phyloP scores from a whole-genome alignment of 2,329 filamentous ascomycete species.

The Calonectria montana region DNA sequence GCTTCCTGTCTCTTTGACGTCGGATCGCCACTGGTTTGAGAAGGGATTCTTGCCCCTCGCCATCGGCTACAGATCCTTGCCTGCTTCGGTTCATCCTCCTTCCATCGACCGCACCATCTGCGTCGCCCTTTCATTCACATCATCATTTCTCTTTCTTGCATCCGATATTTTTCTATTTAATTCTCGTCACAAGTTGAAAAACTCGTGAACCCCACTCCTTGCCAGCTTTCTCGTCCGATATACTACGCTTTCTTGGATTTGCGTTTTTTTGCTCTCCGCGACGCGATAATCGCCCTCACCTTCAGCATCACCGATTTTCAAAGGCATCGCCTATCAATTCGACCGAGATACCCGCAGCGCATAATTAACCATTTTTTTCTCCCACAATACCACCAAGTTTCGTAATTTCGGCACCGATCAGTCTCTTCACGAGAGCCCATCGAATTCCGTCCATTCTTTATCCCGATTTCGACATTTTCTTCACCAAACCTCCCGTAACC shows the following conservation, averaged over 20 bases:
- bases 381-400: slow-evolving; percentile 28
- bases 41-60: slow-evolving; percentile 19
- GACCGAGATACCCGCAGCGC: slow-evolving; percentile 38
- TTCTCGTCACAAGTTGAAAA: slow-evolving; percentile 26
- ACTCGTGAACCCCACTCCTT: slow-evolving; percentile 33
- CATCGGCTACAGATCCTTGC: slow-evolving; percentile 19
- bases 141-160: slow-evolving; percentile 29
- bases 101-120: slow-evolving; percentile 28
- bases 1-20: slow-evolving; percentile 28
- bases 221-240: slow-evolving; percentile 29
- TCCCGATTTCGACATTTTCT: slow-evolving; percentile 23
- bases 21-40: slow-evolving; percentile 9
- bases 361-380: slow-evolving; percentile 37
- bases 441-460: slow-evolving; percentile 36
- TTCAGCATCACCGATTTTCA: slow-evolving; percentile 30
- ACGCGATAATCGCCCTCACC: slow-evolving; percentile 30
- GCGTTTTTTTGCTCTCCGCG: slow-evolving; percentile 32
- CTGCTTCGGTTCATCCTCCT: slow-evolving; percentile 21
- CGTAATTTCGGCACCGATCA: slow-evolving; percentile 36
- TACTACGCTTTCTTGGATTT: slow-evolving; percentile 42
- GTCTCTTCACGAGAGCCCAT: slow-evolving; percentile 30
- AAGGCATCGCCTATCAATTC: slow-evolving; percentile 33
- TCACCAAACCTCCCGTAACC: slow-evolving; percentile 24
- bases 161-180: slow-evolving; percentile 38
- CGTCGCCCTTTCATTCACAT: slow-evolving; percentile 41